These are phyloP conservation scores for Solanum chacoense DNA, from an alignment of 305 asterid species.

Conservation along the genomic window DNA sequence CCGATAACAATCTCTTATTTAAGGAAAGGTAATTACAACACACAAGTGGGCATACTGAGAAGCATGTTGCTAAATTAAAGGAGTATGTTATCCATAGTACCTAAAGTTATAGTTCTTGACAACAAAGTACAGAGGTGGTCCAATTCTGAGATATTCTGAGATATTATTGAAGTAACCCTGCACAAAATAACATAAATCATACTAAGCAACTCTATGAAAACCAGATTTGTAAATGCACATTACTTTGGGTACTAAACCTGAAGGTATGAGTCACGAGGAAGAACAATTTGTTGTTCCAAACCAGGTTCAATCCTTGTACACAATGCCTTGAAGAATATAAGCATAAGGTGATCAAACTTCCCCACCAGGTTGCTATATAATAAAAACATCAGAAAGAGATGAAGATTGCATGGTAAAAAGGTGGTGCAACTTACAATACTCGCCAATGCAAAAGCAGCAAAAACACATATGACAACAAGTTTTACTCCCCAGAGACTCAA, in stretches of 20 bases:
- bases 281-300: slow-evolving; percentile 94
- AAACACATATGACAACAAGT: slow-evolving; percentile 57
- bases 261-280: slow-evolving; percentile 95
- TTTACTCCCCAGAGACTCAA: slow-evolving; percentile 83
- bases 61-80: not conserved
- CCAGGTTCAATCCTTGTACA: slow-evolving; percentile 95
- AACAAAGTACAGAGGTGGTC: slow-evolving; percentile 94
- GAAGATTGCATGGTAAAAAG: not conserved
- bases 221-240: slow-evolving; percentile 1
- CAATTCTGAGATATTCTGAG: slow-evolving; percentile 78
- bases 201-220: not conserved
- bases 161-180: slow-evolving; percentile 85
- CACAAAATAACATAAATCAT: slow-evolving; percentile 6
- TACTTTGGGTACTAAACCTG: slow-evolving; percentile 42
- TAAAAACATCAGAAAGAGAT: slow-evolving; percentile 12
- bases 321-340: slow-evolving; percentile 51
- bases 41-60: not conserved
- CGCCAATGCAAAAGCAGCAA: slow-evolving; percentile 77
- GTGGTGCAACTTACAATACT: slow-evolving; percentile 66
- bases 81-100: slow-evolving; percentile 19
- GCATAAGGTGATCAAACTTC: not conserved
- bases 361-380: slow-evolving; percentile 1
- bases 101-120: slow-evolving; percentile 88
- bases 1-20: not conserved
- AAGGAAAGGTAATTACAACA: not conserved